Base-by-base conservation (phyloP, 116 monocot species). In the Posidonia oceanica region DNA sequence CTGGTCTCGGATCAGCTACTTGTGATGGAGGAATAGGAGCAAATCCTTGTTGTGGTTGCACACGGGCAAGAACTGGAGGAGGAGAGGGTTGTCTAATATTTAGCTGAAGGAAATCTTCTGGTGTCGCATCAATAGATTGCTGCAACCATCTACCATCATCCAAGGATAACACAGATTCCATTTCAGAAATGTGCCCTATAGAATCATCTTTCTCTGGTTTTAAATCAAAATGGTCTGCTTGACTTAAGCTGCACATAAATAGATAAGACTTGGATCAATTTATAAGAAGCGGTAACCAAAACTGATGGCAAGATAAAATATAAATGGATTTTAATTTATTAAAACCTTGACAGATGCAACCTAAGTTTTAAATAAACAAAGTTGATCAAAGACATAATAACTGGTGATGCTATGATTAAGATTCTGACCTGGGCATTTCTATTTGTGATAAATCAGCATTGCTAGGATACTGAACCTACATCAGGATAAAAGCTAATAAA, bases 1-100 rank as follows among this genome's bases (percentile, higher is more conserved):
- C 98, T 57, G 98, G 98, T 69, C 98, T 83, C 55, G 93, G 98
- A 93, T 98, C 98, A 72, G 98, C 93, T 71, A 98, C 84, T 72
- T 72, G 85, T 79, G 87, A 87, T 72, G 98, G 90, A 75, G 88
- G 66, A 75, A 96, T 84, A 57, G 81, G 29, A 61, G 59, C 71
- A 5, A 63, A 48, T 72, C 72, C 75, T 58, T 79, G 75, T 17
- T 29, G 73, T 39, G 64, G 52, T 60, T 85, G 92, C 40, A 93
- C 78, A 78, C 76, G 79, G 41, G 93, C 90, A 66, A 89, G 82
- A 74, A 93, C 86, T 64, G 98, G 93, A 68, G 98, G 93, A 73
- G 85, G 82, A 85, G 84, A 87, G 66, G 93, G 98, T 70, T 98
- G 98, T 60, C 72, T 92, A 38, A 93, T 90, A 64, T 80, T 80